Evolutionary conservation across 768 basidiomycete genomes (phyloP), one percentile per base, ranked within the genome.

Genomic region (Wakefieldia striispora): DNA sequence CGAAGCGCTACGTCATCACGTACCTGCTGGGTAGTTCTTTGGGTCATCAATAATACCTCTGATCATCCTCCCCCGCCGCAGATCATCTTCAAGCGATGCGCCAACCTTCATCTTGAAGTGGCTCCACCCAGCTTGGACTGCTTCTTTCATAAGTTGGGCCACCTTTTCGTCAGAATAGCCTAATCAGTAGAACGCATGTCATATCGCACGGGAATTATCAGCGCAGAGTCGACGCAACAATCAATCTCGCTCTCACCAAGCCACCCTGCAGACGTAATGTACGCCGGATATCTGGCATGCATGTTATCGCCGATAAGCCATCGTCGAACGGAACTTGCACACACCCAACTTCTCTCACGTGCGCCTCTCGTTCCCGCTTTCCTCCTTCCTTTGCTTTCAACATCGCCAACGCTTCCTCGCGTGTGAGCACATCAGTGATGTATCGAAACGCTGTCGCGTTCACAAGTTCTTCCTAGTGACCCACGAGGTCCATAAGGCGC

Each of bases 81-180:
- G 70, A 68, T 97, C 94, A 62, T 86, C 82, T 24, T 82, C 79
- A 44, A 80, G 76, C 69, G 90, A 80, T 19, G 87, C 84, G 37
- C 94, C 94, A 55, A 97, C 93, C 72, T 97, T 97, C 84, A 95
- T 91, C 74, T 97, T 97, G 81, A 97, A 95, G 73, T 95, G 91
- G 70, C 90, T 97, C 82, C 95, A 97, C 19, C 94, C 95, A 29
- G 78, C 80, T 8, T 75, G 69, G 41, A 97, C 75, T n/a, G 91
- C 89, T 60, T 91, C 90, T 60, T 83, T 83, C 10, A 90, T 94
- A 35, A 97, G 78, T 3, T 81, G 78, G 1, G 81, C 79, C 40
- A 95, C 83, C 63, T 95, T 95, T 64, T 93, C 92, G 66, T 97
- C 93, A 26, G 79, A 79, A 71, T 95, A 97, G 1, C 91, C 86